These are phyloP conservation scores for Microsporum audouinii DNA, from an alignment of 2,329 filamentous ascomycete genomes.

Conservation along the genomic window DNA sequence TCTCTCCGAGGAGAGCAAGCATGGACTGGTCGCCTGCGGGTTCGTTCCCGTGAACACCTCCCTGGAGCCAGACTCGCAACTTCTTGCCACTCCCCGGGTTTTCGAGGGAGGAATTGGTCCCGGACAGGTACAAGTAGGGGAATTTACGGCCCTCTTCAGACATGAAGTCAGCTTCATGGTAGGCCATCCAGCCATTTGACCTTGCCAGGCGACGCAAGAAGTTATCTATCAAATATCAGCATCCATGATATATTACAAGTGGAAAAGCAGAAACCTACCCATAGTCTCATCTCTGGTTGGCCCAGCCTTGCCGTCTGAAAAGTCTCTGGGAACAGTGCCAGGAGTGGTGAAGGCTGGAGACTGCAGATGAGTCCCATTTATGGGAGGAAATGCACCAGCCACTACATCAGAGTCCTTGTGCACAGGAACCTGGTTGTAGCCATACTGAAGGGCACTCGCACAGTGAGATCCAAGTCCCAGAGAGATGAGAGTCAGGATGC, in stretches of 20 bases:
- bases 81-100: neutral
- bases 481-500: neutral
- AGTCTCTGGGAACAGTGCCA: neutral
- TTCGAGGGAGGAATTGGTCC: neutral
- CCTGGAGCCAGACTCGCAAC: constrained; percentile 7
- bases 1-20: constrained; percentile 4
- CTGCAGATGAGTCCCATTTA: neutral
- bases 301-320: neutral
- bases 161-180: neutral
- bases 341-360: constrained; percentile 4
- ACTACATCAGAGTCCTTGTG: neutral
- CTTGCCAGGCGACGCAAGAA: constrained; percentile 4
- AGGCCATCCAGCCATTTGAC: constrained; percentile 6
- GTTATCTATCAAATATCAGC: neutral
- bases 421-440: constrained; percentile 1
- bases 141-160: constrained; percentile 7
- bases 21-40: constrained; percentile 6
- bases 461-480: neutral
- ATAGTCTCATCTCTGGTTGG: constrained; percentile 1
- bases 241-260: neutral
- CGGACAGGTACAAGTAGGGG: constrained; percentile 5
- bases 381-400: constrained; percentile 1
- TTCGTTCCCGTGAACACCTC: constrained; percentile 6
- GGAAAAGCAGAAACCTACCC: neutral
- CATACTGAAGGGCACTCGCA: constrained; percentile 4